Conservation (phyloP, 2,329 filamentous ascomycete species). For the Beauveria brongniartii region DNA sequence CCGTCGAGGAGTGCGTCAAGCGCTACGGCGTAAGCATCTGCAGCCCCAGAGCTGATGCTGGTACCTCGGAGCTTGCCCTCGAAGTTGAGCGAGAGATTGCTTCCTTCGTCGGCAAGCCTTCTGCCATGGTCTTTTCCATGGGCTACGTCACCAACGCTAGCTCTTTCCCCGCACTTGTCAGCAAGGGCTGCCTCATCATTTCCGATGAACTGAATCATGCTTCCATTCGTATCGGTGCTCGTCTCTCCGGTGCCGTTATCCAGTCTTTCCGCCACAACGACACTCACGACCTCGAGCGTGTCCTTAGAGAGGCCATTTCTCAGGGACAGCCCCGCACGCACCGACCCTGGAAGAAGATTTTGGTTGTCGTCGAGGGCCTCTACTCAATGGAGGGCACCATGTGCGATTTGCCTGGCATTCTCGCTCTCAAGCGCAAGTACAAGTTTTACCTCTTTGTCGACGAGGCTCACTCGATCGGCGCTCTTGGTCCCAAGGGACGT, state of each 20-base stretch:
- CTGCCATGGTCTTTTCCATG: slow-evolving; percentile 98
- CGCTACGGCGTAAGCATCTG: slow-evolving; percentile 78
- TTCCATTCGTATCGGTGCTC: slow-evolving; percentile 90
- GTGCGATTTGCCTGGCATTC: slow-evolving; percentile 88
- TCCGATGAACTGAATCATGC: slow-evolving; percentile 98
- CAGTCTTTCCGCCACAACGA: slow-evolving; percentile 97
- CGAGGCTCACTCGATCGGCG: slow-evolving; percentile 92
- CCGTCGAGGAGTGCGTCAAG: slow-evolving; percentile 75
- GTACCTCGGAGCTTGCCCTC: slow-evolving; percentile 76
- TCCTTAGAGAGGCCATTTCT: slow-evolving; percentile 84
- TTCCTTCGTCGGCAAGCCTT: slow-evolving; percentile 85
- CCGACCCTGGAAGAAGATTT: slow-evolving; percentile 97
- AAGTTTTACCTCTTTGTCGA: slow-evolving; percentile 95
- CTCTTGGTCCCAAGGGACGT: slow-evolving; percentile 77
- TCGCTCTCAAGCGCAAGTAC: slow-evolving; percentile 87
- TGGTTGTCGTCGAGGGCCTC: slow-evolving; percentile 90
- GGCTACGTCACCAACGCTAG: slow-evolving; percentile 94
- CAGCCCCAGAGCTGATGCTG: slow-evolving; percentile 75
- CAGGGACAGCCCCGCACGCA: slow-evolving; percentile 98
- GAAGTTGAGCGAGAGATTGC: slow-evolving; percentile 90
- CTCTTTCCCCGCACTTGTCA: slow-evolving; percentile 83
- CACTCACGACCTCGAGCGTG: slow-evolving; percentile 76
- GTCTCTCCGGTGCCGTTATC: slow-evolving; percentile 91
- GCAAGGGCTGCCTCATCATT: slow-evolving; percentile 88
- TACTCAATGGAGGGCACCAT: slow-evolving; percentile 99